Evolutionary conservation across 164 flowering plant genomes (phyloP).

Genomic region (Vitis rupestris): DNA sequence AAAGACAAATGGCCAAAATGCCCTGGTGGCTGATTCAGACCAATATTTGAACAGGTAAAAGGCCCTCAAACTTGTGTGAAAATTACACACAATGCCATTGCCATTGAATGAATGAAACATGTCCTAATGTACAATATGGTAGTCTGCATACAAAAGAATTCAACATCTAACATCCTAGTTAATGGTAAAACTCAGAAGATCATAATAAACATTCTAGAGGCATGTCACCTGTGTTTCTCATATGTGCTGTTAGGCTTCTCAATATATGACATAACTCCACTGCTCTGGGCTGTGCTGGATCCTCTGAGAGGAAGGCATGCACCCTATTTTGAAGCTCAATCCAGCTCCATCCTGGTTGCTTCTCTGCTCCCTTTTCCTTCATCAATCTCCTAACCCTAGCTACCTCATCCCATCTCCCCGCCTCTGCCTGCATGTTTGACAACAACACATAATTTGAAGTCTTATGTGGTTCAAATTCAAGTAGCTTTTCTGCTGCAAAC

Average conservation of each 20-base stretch:
- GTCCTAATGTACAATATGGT: too few species aligned
- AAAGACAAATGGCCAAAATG: too few species aligned
- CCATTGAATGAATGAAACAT: too few species aligned
- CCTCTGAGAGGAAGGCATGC: slow-evolving; percentile 18
- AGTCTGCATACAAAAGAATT: too few species aligned
- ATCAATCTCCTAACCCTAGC: slow-evolving; percentile 20
- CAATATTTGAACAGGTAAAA: too few species aligned
- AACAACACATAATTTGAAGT: slow-evolving; percentile 20
- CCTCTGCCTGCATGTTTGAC: slow-evolving; percentile 31
- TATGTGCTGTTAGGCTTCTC: slow-evolving; percentile 13
- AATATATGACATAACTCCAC: slow-evolving; percentile 8
- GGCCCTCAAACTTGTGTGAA: too few species aligned
- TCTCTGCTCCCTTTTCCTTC: slow-evolving; percentile 11
- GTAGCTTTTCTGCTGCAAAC: slow-evolving; percentile 27
- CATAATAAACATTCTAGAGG: background rate
- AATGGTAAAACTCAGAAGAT: too few species aligned
- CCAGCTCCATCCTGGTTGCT: slow-evolving; percentile 31
- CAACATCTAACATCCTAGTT: too few species aligned
- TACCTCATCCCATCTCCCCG: slow-evolving; percentile 27
- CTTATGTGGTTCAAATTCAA: slow-evolving; percentile 24
- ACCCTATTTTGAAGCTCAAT: slow-evolving; percentile 15
- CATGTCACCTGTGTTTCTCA: slow-evolving; percentile 2
- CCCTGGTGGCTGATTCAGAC: too few species aligned
- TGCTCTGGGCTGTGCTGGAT: slow-evolving; percentile 2
- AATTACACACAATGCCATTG: too few species aligned